Evolutionary conservation across 164 flowering plant genomes (phyloP), one percentile per base, ranked within the genome.

Genomic region (Umbellularia californica): DNA sequence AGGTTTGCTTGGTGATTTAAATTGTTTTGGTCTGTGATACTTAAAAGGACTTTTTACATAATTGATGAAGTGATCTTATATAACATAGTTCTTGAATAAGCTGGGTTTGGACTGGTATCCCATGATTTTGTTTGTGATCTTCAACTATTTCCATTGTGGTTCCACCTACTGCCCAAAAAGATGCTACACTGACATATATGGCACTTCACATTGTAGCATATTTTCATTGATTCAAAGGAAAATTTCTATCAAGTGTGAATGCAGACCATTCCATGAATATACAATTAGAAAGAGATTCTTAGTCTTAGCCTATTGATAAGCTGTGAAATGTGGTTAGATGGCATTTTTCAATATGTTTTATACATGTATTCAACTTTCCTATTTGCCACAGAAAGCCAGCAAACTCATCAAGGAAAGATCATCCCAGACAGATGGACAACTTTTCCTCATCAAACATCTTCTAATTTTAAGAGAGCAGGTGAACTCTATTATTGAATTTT

Each of bases 391-490:
- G 98, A 96, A 92, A 94, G 98, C 95, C 70, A 92, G 97, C 85
- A 96, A 90, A 79, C 88, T 87, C 27, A 78, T 96, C 82, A 84
- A 81, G 66, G 91, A 91, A 83, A 88, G 86, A 77, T 88, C 97
- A 63, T 87, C 97, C 35, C 77, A 87, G 41, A 91, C 91, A 95
- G 99, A 96, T 83, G 97, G 94, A 33, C 99, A 96, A 76, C 94
- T 96, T 70, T 96, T 96, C 77, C 90, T 94, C 68, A 89, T 96
- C 73, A 96, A 94, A 81, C 92, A 91, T 82, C 90, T 96, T 65
- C 92, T 96, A 52, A 87, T 96, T 75, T 81, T 96, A 65, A 88
- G 99, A 78, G 99, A 96, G 85, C 93, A 92, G 94, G 99, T 95
- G 52, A 27, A 58, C 35, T 74, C n/a, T 22, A 24, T 6, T 7